These are phyloP conservation scores for Chrysosphaeria jannelii DNA, from an alignment of 2,329 filamentous ascomycete genomes.

Conservation along the genomic window DNA sequence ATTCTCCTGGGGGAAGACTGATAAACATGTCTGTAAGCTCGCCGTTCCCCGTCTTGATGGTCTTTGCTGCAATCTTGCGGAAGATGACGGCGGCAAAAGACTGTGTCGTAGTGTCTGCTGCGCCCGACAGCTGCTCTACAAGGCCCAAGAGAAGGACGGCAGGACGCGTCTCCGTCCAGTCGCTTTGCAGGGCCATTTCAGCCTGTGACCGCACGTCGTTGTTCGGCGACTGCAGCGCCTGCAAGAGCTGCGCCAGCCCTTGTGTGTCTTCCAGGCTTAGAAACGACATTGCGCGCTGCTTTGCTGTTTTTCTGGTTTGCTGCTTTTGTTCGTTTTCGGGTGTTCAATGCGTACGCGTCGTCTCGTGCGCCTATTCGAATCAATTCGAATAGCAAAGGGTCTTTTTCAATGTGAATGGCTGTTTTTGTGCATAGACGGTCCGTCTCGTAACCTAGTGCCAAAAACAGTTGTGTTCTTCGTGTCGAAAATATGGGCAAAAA, in stretches of 20 bases:
- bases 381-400: no score
- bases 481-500: no score
- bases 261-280: constrained; percentile 59
- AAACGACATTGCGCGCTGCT: constrained; percentile 62
- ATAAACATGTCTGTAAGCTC: constrained; percentile 64
- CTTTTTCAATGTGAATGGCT: no score
- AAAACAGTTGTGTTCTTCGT: no score
- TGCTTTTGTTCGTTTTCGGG: not conserved
- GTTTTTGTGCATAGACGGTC: no score
- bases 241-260: constrained; percentile 61
- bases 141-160: constrained; percentile 82
- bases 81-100: constrained; percentile 87
- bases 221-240: constrained; percentile 68
- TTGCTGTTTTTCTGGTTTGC: not conserved
- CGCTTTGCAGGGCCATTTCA: constrained; percentile 68
- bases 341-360: no score
- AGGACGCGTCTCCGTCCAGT: constrained; percentile 59
- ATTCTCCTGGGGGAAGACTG: constrained; percentile 42
- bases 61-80: constrained; percentile 72
- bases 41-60: constrained; percentile 41
- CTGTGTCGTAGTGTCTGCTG: constrained; percentile 55
- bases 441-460: no score
- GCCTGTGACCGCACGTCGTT: constrained; percentile 62
- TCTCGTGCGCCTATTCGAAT: no score
- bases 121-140: constrained; percentile 63